These are phyloP conservation scores for Populus hybrid DNA, from an alignment of 441 rosid genomes.

Conservation along the genomic window DNA sequence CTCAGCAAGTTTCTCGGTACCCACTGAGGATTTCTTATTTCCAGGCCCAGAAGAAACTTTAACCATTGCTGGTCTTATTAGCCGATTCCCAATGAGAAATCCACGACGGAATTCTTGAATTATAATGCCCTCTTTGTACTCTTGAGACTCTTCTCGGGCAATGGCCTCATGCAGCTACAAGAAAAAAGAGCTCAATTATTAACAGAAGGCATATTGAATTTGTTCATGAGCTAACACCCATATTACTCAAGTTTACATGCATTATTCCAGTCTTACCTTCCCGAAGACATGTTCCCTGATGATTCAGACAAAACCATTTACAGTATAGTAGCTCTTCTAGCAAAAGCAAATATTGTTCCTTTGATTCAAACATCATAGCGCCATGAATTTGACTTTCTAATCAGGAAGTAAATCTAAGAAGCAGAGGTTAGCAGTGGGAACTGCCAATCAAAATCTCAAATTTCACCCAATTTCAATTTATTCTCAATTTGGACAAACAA, in stretches of 20 bases:
- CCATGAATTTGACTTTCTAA: neutral
- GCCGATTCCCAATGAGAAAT: conserved; percentile 62
- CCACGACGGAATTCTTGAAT: conserved; percentile 70
- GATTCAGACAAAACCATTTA: neutral
- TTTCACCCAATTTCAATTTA: neutral
- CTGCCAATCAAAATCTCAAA: neutral
- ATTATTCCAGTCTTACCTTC: neutral
- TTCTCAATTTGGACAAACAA: neutral
- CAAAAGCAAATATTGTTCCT: neutral
- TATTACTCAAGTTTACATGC: neutral
- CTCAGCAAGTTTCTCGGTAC: conserved; percentile 6
- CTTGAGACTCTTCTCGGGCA: conserved; percentile 64
- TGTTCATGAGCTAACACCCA: neutral
- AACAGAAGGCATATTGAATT: neutral
- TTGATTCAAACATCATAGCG: neutral
- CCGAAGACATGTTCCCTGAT: neutral
- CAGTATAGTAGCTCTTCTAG: neutral
- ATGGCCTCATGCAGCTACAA: conserved; percentile 76
- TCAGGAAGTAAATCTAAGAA: neutral
- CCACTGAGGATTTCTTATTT: conserved; percentile 30
- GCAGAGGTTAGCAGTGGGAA: neutral
- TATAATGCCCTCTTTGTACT: conserved; percentile 61
- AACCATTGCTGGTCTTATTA: conserved; percentile 79
- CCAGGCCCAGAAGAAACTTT: conserved; percentile 78
- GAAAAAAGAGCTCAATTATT: conserved; percentile 1